Evolutionary conservation across 805 yeast species (phyloP).

Genomic region (Gaillardinia entomophila): DNA sequence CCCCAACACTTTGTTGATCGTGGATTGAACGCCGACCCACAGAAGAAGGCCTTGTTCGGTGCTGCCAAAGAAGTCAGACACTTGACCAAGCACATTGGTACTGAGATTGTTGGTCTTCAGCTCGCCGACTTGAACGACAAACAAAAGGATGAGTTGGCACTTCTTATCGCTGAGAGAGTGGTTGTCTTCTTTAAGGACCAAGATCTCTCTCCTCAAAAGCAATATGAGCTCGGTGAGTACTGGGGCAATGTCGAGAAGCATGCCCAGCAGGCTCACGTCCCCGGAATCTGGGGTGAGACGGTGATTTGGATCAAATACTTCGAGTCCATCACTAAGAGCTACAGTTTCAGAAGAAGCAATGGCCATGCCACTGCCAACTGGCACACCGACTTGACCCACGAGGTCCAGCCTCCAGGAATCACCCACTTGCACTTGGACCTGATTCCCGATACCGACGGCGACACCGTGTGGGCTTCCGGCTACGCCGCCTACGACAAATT

Average conservation of each 20-base stretch:
- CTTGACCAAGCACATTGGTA: conserved; percentile 26
- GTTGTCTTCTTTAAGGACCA: conserved; percentile 26
- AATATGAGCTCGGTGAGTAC: conserved; percentile 24
- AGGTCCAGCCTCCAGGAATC: conserved; percentile 13
- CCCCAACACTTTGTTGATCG: conserved; percentile 20
- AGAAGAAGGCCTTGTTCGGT: conserved; percentile 24
- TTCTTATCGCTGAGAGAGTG: conserved; percentile 24
- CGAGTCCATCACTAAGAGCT: conserved; percentile 7
- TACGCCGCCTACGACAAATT: conserved; percentile 1
- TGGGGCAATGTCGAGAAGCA: conserved; percentile 24
- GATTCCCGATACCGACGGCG: conserved; percentile 5
- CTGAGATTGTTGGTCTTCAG: conserved; percentile 26
- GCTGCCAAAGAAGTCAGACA: conserved; percentile 24
- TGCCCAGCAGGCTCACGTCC: conserved; percentile 10
- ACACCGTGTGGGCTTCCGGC: conserved; percentile 1
- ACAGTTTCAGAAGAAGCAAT: conserved; percentile 6
- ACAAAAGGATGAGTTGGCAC: conserved; percentile 25
- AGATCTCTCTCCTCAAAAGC: conserved; percentile 24
- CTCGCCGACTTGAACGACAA: conserved; percentile 20
- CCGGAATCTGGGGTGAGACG: conserved; percentile 8
- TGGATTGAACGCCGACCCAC: conserved; percentile 23
- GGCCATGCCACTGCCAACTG: conserved; percentile 9
- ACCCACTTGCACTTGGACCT: conserved; percentile 13
- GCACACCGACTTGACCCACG: conserved; percentile 14
- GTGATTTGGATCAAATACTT: conserved; percentile 12